Conservation (phyloP, 257 asterid genomes). For the Mentha longifolia region DNA sequence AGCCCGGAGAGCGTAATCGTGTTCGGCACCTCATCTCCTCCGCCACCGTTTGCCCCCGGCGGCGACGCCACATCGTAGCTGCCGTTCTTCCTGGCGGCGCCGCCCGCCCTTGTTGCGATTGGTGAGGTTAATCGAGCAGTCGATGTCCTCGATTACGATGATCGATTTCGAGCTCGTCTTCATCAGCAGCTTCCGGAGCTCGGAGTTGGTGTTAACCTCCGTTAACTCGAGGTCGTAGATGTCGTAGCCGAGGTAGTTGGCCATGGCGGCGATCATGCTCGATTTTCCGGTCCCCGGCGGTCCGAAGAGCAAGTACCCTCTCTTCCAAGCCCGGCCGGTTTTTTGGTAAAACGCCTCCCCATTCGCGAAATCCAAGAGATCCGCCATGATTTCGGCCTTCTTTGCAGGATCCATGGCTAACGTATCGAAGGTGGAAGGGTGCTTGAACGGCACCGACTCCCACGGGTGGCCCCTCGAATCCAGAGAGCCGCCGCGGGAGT, state of each 20-base stretch:
- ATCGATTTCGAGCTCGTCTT: slow-evolving; percentile 62
- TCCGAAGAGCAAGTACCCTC: slow-evolving; percentile 57
- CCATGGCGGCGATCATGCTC: slow-evolving; percentile 74
- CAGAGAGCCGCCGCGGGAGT: slow-evolving; percentile 61
- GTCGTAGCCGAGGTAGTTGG: slow-evolving; percentile 57
- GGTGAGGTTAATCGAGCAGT: slow-evolving; percentile 53
- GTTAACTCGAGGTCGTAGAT: slow-evolving; percentile 60
- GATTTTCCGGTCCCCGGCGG: slow-evolving; percentile 69
- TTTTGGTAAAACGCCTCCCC: slow-evolving; percentile 61
- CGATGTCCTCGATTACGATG: slow-evolving; percentile 62
- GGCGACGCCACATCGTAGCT: slow-evolving; percentile 33
- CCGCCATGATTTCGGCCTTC: slow-evolving; percentile 49
- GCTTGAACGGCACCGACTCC: slow-evolving; percentile 69
- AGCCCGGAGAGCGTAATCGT: slow-evolving; percentile 87
- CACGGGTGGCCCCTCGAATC: slow-evolving; percentile 64
- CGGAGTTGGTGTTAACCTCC: slow-evolving; percentile 58
- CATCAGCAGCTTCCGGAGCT: slow-evolving; percentile 56
- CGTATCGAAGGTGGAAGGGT: slow-evolving; percentile 60
- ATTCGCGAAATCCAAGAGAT: slow-evolving; percentile 52
- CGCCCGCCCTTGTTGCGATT: slow-evolving; percentile 38
- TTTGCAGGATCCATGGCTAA: slow-evolving; percentile 55
- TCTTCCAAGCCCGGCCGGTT: slow-evolving; percentile 66
- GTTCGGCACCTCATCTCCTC: slow-evolving; percentile 49
- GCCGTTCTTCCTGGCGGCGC: slow-evolving; percentile 23
- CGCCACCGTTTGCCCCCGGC: slow-evolving; percentile 23